Conservation (phyloP, 2,329 filamentous ascomycete species). For the Paraconiothyrium brasiliense region DNA sequence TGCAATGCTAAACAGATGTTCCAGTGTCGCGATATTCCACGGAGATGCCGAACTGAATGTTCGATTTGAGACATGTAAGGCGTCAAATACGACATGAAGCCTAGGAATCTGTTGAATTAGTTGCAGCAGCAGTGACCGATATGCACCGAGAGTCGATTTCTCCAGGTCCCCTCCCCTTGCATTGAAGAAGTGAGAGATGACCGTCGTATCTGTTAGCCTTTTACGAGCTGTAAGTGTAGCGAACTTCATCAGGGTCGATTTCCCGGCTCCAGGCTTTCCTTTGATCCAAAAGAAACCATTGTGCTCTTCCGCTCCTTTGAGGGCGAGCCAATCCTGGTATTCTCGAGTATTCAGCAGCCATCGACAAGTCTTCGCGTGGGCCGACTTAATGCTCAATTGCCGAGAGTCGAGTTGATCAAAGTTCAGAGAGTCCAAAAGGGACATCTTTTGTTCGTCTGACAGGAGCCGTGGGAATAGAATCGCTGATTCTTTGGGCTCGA, state of each 20-base stretch:
- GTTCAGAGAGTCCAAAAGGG: constrained; percentile 41
- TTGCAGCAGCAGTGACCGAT: constrained; percentile 28
- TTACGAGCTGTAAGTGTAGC: constrained; percentile 1
- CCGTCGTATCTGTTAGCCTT: too few species aligned
- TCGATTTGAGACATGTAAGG: neutral
- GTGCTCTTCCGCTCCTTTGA: constrained; percentile 31
- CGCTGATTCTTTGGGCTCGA: too few species aligned
- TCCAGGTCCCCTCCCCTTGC: constrained; percentile 22
- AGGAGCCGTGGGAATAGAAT: too few species aligned
- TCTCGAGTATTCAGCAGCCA: constrained; percentile 49
- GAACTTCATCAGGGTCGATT: constrained; percentile 46
- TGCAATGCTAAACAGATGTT: constrained; percentile 20
- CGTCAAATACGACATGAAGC: constrained; percentile 15
- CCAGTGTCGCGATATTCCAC: constrained; percentile 17
- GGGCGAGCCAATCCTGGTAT: constrained; percentile 52
- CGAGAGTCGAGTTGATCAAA: constrained; percentile 51
- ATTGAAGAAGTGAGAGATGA: constrained; percentile 27
- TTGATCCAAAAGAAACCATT: constrained; percentile 58
- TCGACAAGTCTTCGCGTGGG: constrained; percentile 49
- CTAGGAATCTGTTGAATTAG: constrained; percentile 21
- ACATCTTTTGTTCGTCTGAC: neutral
- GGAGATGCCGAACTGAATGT: neutral
- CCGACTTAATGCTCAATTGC: constrained; percentile 43
- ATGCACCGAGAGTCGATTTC: constrained; percentile 24
- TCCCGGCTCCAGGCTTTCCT: constrained; percentile 43